Evolutionary conservation across 192 early-diverging fungal species (phyloP), one percentile per base, ranked within the genome.

Genomic region (Rhizophlyctis rosea): DNA sequence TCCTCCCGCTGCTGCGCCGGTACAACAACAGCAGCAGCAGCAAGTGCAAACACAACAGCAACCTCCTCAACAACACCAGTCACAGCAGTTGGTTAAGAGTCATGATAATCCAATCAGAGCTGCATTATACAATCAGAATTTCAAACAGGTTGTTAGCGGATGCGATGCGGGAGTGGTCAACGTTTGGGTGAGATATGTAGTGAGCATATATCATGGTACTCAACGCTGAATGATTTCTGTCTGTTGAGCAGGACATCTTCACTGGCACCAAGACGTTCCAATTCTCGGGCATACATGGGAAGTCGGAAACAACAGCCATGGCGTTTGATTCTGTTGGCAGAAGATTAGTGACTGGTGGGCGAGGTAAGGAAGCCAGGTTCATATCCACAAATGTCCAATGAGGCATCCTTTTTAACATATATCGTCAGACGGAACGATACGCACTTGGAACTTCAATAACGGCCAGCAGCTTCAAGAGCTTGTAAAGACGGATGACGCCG

Each of bases 391-490:
- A n/a, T 30, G 25, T 57, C n/a, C 3, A 30, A 58, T 23, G 5
- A 50, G 3, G 11, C 21, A 34, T 1, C 3, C 21, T 3, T 24
- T 34, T 65, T 66, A 9, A 16, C 27, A 28, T 25, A 21, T n/a
- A 33, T n/a, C n/a, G n/a, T 33, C 61, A 77, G 81, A 85, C 54
- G 83, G 83, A 2, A 80, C 65, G 11, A 81, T 85, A 5, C 67
- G 63, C 24, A 62, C 76, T 9, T 85, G 81, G 81, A 85, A 85
- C 54, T 83, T 78, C 59, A 82, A 85, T 61, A 85, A 85, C 50
- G 83, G 83, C 2, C 76, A 83, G 67, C 62, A 69, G 21, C 61
- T 85, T 30, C 77, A 78, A 34, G 71, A 71, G 25, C 59, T 84
- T 5, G 35, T 81, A 23, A 85, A 83, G 57, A 56, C 52, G 7